These are phyloP conservation scores for Trichoderma cornu-damae DNA, from an alignment of 2,329 filamentous ascomycete genomes.

Conservation along the genomic window DNA sequence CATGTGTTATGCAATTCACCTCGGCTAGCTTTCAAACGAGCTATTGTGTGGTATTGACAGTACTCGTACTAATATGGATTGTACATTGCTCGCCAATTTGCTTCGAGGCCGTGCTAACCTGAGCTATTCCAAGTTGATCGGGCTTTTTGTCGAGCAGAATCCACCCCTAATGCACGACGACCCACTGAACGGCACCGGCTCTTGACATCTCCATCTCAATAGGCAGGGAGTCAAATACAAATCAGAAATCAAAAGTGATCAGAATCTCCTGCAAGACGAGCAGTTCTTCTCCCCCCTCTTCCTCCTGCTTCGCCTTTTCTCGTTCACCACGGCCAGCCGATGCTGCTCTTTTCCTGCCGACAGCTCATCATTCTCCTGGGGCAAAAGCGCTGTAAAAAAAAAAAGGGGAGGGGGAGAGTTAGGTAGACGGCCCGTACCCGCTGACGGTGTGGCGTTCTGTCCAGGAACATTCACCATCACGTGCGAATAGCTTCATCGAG, in stretches of 20 bases:
- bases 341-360: too few species aligned
- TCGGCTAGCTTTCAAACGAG: constrained; percentile 3
- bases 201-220: constrained; percentile 1
- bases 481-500: constrained; percentile 4
- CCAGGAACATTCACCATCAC: not conserved
- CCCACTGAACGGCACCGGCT: not conserved
- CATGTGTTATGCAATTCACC: not conserved
- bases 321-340: too few species aligned
- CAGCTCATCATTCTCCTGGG: not conserved
- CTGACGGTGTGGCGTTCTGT: constrained; percentile 4
- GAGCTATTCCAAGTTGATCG: not conserved
- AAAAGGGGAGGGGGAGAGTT: too few species aligned
- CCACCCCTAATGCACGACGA: not conserved
- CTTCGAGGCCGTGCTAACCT: not conserved
- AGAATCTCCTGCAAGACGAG: too few species aligned
- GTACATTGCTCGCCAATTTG: not conserved
- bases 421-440: not conserved
- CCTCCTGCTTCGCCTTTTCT: too few species aligned
- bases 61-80: not conserved
- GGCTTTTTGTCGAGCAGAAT: not conserved
- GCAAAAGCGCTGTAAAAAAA: not conserved
- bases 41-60: not conserved
- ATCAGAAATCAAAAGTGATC: too few species aligned
- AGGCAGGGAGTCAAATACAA: too few species aligned
- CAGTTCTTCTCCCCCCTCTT: too few species aligned